Evolutionary conservation across 2,329 filamentous ascomycete genomes (phyloP).

Genomic region (Thielaviopsis musarum): DNA sequence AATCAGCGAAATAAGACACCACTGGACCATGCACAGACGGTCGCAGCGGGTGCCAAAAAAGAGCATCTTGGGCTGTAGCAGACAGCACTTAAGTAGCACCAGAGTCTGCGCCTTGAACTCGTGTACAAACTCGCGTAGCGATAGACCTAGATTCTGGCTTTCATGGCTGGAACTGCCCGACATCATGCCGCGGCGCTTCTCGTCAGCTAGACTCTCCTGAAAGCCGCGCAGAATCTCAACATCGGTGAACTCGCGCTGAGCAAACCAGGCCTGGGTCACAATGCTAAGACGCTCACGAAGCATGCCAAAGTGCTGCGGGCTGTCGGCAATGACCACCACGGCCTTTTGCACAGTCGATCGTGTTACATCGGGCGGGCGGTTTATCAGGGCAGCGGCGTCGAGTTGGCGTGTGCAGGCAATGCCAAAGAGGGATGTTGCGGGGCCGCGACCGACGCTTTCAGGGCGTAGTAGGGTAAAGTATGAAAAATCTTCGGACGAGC

Average conservation of each 20-base stretch:
- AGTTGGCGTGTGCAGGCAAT: constrained; percentile 91
- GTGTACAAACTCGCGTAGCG: constrained; percentile 76
- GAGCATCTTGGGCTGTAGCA: constrained; percentile 97
- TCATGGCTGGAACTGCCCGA: constrained; percentile 56
- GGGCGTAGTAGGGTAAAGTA: constrained; percentile 83
- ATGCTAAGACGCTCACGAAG: constrained; percentile 77
- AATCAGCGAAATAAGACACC: constrained; percentile 87
- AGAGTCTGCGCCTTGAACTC: constrained; percentile 92
- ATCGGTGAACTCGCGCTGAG: constrained; percentile 82
- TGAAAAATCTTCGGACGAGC: constrained; percentile 86
- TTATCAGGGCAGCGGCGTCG: constrained; percentile 58
- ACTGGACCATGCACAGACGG: constrained; percentile 93
- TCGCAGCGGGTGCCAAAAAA: constrained; percentile 98
- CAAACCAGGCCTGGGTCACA: constrained; percentile 92
- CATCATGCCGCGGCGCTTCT: constrained; percentile 38
- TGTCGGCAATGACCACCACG: constrained; percentile 86
- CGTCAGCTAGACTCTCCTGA: constrained; percentile 67
- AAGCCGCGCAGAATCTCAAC: constrained; percentile 80
- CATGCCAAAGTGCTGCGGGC: constrained; percentile 77
- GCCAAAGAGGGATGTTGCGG: constrained; percentile 76
- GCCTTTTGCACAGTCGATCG: constrained; percentile 95
- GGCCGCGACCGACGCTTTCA: constrained; percentile 27
- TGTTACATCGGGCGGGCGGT: constrained; percentile 79
- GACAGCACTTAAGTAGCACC: constrained; percentile 80
- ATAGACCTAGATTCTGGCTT: constrained; percentile 79